Evolutionary conservation across 768 basidiomycete genomes (phyloP), one percentile per base, ranked within the genome.

Genomic region (Hortiboletus campestris): DNA sequence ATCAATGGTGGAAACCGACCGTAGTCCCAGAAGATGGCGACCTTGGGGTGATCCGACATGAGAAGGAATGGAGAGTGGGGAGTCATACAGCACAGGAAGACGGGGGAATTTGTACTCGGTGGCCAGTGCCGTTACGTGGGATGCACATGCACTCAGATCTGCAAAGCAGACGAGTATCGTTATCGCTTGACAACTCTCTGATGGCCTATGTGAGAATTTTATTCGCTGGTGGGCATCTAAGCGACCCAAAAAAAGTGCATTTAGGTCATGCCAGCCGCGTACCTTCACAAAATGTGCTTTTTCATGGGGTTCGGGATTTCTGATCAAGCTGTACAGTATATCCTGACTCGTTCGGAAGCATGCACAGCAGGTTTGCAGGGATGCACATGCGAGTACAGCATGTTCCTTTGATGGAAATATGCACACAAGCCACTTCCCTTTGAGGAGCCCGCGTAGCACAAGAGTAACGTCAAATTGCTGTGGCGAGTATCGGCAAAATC

Each of bases 11-110:
- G 14, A 31, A 5, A 59, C 71, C 29, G 39, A 72, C 71, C 71
- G 42, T 74, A 72, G 56, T 72, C 71, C 71, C 71, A 72, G 32
- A 73, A 81, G 40, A 81, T 72, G 46, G 77, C 78, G 46, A 80
- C 79, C 29, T 72, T 65, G 38, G 65, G 56, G 22, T 64, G 63
- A 57, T 70, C 63, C 47, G 67, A 67, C 77, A 77, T 78, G 58
- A 48, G 47, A 60, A 55, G 59, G 32, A 42, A 39, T 48, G 59
- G 53, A 56, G 42, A 58, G 25, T 25, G 4, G 48, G n/a, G 53
- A 44, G 11, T 25, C 25, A 25, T 14, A 25, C 57, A 53, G 51
- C 57, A 57, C 44, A 50, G 40, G 32, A 58, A 43, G 40, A 55
- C 16, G 44, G 38, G 28, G 53, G 31, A 42, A 34, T 64, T 72